A percentile compares a stretch with the other conserved stretches of the same genome.
phyloP scores from a whole-genome alignment of 805 yeast species.

The Candida chauliodis region DNA sequence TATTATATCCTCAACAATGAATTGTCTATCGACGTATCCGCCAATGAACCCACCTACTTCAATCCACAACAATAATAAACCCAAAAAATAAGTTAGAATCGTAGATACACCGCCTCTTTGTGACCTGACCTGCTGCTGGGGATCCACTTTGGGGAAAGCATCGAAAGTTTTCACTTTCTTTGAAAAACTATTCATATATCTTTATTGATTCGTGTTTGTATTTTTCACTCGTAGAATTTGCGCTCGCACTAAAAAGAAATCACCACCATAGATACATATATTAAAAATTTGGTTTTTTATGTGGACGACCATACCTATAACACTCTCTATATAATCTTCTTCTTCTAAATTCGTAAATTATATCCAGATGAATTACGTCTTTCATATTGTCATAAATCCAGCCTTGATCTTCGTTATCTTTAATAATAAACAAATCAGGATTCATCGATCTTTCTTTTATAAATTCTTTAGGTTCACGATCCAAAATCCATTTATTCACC shows the following conservation, averaged over 20 bases:
- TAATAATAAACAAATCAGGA: constrained; percentile 15
- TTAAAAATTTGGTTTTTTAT: constrained; percentile 7
- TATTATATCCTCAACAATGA: constrained; percentile 63
- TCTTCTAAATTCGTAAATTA: constrained; percentile 50
- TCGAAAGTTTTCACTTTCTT: constrained; percentile 42
- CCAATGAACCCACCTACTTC: constrained; percentile 83
- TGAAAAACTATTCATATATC: constrained; percentile 37
- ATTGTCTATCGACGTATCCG: constrained; percentile 75
- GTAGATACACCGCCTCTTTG: constrained; percentile 76
- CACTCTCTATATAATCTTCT: constrained; percentile 55
- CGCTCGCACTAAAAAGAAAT: too few species aligned
- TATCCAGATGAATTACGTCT: constrained; percentile 23
- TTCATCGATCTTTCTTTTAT: constrained; percentile 41
- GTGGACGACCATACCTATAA: constrained; percentile 37
- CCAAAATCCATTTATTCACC: constrained; percentile 63
- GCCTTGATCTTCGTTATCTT: constrained; percentile 33
- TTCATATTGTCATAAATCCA: constrained; percentile 47
- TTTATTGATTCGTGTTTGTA: too few species aligned
- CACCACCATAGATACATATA: constrained; percentile 7
- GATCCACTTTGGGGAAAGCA: constrained; percentile 45
- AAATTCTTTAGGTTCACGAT: constrained; percentile 52
- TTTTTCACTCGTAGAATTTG: too few species aligned
- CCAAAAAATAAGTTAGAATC: constrained; percentile 54
- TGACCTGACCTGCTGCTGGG: constrained; percentile 65
- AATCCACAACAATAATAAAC: constrained; percentile 72